These are phyloP conservation scores for Cladosporium sp. DNA, from an alignment of 2,329 filamentous ascomycete species.

Conservation along the genomic window DNA sequence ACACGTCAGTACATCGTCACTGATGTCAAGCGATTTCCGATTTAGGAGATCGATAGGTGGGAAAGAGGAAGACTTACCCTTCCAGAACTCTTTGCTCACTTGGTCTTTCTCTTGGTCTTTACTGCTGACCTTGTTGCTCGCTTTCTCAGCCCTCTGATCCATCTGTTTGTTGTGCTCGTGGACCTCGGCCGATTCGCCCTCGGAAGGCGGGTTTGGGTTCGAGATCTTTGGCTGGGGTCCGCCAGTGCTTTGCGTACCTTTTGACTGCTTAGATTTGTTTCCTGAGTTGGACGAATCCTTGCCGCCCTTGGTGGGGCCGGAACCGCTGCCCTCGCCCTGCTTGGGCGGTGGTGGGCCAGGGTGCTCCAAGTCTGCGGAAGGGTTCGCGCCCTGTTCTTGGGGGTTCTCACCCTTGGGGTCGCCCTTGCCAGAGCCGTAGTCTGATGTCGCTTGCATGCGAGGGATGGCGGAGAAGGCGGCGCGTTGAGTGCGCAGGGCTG, in stretches of 20 bases:
- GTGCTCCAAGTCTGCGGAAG: constrained; percentile 44
- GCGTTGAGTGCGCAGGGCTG: constrained; percentile 22
- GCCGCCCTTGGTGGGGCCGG: constrained; percentile 26
- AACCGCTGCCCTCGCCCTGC: constrained; percentile 32
- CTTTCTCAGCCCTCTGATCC: constrained; percentile 44
- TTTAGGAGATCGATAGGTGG: constrained; percentile 19
- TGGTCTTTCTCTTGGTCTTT: constrained; percentile 44
- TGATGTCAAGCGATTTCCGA: not conserved
- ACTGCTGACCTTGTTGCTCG: constrained; percentile 40
- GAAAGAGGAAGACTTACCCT: constrained; percentile 19
- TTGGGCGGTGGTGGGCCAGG: constrained; percentile 45
- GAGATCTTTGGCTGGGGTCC: constrained; percentile 48
- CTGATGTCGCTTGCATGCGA: constrained; percentile 39
- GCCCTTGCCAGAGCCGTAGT: constrained; percentile 46
- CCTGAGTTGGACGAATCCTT: constrained; percentile 11
- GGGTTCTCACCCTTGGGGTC: constrained; percentile 47
- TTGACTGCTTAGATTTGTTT: constrained; percentile 21
- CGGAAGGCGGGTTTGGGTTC: constrained; percentile 37
- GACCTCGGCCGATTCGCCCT: constrained; percentile 37
- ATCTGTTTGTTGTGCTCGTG: constrained; percentile 47
- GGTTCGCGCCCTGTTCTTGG: constrained; percentile 43
- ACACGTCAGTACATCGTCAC: not conserved
- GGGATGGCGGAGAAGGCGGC: constrained; percentile 32
- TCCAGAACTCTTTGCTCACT: constrained; percentile 42
- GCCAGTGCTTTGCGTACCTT: constrained; percentile 25